Evolutionary conservation across 257 asterid genomes (phyloP), one percentile per base, ranked within the genome.

Genomic region (Verbascum thapsus): DNA sequence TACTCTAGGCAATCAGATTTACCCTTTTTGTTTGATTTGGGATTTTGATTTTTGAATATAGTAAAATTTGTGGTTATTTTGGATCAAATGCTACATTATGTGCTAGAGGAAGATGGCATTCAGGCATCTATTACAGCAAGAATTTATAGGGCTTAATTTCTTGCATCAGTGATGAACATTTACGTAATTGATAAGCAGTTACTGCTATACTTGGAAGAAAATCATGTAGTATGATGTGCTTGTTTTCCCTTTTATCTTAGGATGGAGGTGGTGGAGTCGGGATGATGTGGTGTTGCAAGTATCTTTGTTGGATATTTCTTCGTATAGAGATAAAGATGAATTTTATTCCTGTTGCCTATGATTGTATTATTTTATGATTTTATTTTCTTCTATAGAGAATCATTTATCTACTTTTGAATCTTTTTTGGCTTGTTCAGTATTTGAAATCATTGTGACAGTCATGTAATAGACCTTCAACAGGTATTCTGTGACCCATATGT

Each of bases 1-100:
- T 35, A 58, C 20, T 38, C 50, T 38, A 22, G 13, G 53, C 13
- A 68, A 64, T 65, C 58, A 62, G 59, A 7, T 52, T 58, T 41
- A 37, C 58, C 3, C 52, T 17, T 26, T 32, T 40, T 51, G 57
- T 51, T 72, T 26, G 50, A 19, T 18, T 19, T 20, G 59, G 48
- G 40, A 23, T 38, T 59, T 19, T 45, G 61, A 13, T 23, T 64
- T 38, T 16, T 26, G 39, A 8, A 15, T 3, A 0, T 26, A 12
- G 9, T 57, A 15, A 2, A 12, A 18, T 30, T 66, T 67, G 6
- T 48, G 6, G 39, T 8, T 50, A n/a, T 38, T 17, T 6, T 48
- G 52, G 65, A 63, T 53, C 39, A 43, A 64, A 57, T 50, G 61
- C 17, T 69, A 58, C 17, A 41, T 45, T 69, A 19, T 1, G 12